These are phyloP conservation scores for Exophiala viscosa DNA, from an alignment of 2,329 filamentous ascomycete species.

Conservation along the genomic window DNA sequence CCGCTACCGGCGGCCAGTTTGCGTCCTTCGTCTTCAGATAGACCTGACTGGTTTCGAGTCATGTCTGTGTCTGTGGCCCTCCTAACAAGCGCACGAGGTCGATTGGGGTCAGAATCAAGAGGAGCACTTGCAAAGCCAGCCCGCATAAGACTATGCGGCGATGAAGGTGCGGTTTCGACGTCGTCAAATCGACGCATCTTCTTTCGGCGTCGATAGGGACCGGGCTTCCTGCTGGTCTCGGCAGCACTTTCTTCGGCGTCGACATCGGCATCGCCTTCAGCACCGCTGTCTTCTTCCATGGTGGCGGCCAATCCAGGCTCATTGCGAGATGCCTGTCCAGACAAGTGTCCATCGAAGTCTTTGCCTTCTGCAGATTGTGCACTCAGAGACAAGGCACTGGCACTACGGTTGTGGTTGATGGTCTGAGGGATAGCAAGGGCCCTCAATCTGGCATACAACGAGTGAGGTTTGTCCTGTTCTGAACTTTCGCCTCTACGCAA, in stretches of 20 bases:
- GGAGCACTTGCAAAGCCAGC: slow-evolving; percentile 34
- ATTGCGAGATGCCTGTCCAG: slow-evolving; percentile 46
- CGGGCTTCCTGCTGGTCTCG: slow-evolving; percentile 54
- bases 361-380: slow-evolving; percentile 38
- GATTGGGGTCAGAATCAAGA: slow-evolving; percentile 44
- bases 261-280: slow-evolving; percentile 56
- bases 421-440: slow-evolving; percentile 60
- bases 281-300: slow-evolving; percentile 59
- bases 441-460: slow-evolving; percentile 75
- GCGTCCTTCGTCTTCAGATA: slow-evolving; percentile 73
- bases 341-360: slow-evolving; percentile 36
- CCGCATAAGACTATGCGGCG: slow-evolving; percentile 49
- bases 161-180: slow-evolving; percentile 64
- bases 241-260: slow-evolving; percentile 85
- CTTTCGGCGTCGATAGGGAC: slow-evolving; percentile 60
- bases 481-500: slow-evolving; percentile 51
- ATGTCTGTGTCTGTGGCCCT: slow-evolving; percentile 63
- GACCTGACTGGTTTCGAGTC: slow-evolving; percentile 57
- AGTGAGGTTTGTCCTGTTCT: slow-evolving; percentile 60
- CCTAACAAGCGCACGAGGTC: slow-evolving; percentile 53
- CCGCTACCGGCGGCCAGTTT: slow-evolving; percentile 55
- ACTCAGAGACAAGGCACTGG: slow-evolving; percentile 45
- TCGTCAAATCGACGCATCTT: slow-evolving; percentile 56
- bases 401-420: slow-evolving; percentile 48
- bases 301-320: slow-evolving; percentile 53